These are phyloP conservation scores for Linderina pennispora DNA, from an alignment of 192 early-diverging fungal species.

Conservation along the genomic window DNA sequence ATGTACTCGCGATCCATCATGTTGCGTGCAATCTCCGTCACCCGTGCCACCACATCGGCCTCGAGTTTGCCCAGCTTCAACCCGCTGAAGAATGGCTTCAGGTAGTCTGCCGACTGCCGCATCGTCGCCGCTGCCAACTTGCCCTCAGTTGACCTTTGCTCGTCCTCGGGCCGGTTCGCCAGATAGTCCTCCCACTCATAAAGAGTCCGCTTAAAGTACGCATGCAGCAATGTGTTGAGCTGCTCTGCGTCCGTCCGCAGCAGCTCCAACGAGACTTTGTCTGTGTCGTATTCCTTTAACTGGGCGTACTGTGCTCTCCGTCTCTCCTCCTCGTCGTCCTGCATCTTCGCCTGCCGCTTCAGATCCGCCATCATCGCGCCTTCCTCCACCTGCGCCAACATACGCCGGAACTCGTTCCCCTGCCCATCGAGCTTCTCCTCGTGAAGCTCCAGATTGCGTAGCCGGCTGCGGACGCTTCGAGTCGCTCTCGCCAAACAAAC, in stretches of 20 bases:
- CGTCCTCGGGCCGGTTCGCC: constrained; percentile 69
- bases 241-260: constrained; percentile 74
- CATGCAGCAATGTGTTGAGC: constrained; percentile 63
- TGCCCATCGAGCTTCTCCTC: constrained; percentile 83
- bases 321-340: constrained; percentile 31
- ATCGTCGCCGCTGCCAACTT: constrained; percentile 77
- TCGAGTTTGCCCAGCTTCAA: constrained; percentile 70
- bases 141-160: constrained; percentile 71
- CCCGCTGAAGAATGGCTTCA: constrained; percentile 86
- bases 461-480: constrained; percentile 66
- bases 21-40: constrained; percentile 83
- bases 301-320: constrained; percentile 39
- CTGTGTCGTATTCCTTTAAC: constrained; percentile 55
- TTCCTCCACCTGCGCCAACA: constrained; percentile 75
- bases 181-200: constrained; percentile 83
- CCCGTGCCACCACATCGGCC: constrained; percentile 81
- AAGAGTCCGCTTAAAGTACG: constrained; percentile 79
- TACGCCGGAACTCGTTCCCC: constrained; percentile 85
- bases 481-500: constrained; percentile 88
- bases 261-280: constrained; percentile 61
- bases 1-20: constrained; percentile 87
- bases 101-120: constrained; percentile 78
- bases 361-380: constrained; percentile 72
- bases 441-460: constrained; percentile 72
- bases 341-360: constrained; percentile 49